Evolutionary conservation across 73 alveolate genomes (phyloP), one percentile per base, ranked within the genome.

Genomic region (Paramecium octaurelia): DNA sequence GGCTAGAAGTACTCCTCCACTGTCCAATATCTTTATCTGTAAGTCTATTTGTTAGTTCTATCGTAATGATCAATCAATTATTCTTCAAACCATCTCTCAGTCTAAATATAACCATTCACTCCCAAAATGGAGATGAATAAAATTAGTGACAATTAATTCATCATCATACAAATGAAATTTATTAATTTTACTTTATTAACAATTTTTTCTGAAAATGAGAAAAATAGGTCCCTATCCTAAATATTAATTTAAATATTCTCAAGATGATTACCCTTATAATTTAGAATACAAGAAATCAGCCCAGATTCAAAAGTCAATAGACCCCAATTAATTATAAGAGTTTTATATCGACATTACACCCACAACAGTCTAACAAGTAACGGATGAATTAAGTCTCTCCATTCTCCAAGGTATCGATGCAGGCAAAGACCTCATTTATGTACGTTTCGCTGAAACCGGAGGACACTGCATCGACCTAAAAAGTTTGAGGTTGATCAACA

Each of bases 21-120:
- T 43, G 73, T 85, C 95, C 95, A 96, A 91, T 94, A 94, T 93
- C 98, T 92, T 75, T 94, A 88, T 44, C 76, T 58, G 85, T 40
- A 96, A 3, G 95, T 85, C 46, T 94, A 73, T 31, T 34, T 85
- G 48, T 94, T 94, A 46, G 93, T 44, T 20, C 57, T 80, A 84
- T 93, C 88, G 50, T 73, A 80, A 48, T 95, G 97, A 76, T 95
- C 91, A n/a, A 93, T 24, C 6, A 40, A 24, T 38, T 89, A 71
- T 16, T 89, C 2, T 34, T 89, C 94, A 50, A 89, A 89, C 90
- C 91, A 89, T 18, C 86, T n/a, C 29, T 89, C 48, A 20, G 90
- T 89, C 42, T 87, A 27, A 34, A 38, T 20, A 20, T 75, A 75
- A 75, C 84, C 2, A 27, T 64, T 27, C 29, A 54, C 69, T 27